Evolutionary conservation across 768 basidiomycete genomes (phyloP).

Genomic region (Psilocybe cyanescens): DNA sequence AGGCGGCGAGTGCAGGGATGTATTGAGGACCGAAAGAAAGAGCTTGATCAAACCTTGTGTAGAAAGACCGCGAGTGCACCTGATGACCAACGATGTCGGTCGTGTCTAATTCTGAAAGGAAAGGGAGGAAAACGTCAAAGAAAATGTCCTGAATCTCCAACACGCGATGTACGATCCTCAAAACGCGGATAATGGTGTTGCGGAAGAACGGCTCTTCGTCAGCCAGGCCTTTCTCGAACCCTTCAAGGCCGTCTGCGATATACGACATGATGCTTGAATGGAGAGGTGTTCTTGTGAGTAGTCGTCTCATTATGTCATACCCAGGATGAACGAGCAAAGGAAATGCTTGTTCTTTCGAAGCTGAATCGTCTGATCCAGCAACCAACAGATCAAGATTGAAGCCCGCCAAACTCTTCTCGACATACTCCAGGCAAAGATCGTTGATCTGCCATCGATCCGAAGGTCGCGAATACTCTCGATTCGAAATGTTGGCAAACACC

Average conservation of each 20-base stretch:
- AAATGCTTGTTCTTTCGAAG: conserved; percentile 55
- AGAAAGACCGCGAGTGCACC: conserved; percentile 67
- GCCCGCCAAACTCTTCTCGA: conserved; percentile 82
- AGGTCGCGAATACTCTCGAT: conserved; percentile 73
- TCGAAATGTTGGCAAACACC: conserved; percentile 78
- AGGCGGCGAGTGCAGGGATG: conserved; percentile 82
- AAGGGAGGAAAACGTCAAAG: conserved; percentile 83
- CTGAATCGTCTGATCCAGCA: conserved; percentile 53
- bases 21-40: conserved; percentile 70
- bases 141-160: conserved; percentile 90
- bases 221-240: conserved; percentile 71
- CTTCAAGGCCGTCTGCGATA: conserved; percentile 78
- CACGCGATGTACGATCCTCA: conserved; percentile 81
- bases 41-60: conserved; percentile 75
- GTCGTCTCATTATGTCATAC: conserved; percentile 79
- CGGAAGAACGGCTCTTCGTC: conserved; percentile 74
- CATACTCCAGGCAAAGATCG: conserved; percentile 80
- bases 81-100: conserved; percentile 52
- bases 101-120: conserved; percentile 64
- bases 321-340: conserved; percentile 80
- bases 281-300: conserved; percentile 74
- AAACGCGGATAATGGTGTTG: conserved; percentile 75
- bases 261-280: conserved; percentile 79
- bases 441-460: conserved; percentile 88
- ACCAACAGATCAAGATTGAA: conserved; percentile 82